These are phyloP conservation scores for Bryum argenteum DNA, from an alignment of 225 moss, liverwort and hornwort species.

Conservation along the genomic window DNA sequence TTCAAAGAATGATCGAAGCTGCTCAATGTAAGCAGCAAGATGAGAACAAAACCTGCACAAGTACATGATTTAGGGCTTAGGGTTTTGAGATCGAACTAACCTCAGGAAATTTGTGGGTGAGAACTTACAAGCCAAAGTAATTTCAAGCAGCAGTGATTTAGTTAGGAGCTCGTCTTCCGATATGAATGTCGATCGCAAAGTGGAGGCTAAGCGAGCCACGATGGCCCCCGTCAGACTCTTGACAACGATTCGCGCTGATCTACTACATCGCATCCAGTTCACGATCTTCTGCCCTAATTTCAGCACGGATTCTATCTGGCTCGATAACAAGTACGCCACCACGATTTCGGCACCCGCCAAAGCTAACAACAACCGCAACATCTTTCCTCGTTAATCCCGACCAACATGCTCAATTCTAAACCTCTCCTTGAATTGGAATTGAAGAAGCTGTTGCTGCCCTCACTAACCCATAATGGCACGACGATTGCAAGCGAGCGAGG, in stretches of 20 bases:
- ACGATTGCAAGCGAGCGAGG: too few species aligned
- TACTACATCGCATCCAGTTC: constrained; percentile 40
- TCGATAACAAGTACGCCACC: constrained; percentile 52
- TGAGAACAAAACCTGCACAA: constrained; percentile 67
- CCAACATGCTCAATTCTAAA: not conserved
- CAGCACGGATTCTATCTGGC: constrained; percentile 57
- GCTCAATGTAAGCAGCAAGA: constrained; percentile 61
- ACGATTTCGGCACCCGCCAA: constrained; percentile 43
- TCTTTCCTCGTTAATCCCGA: constrained; percentile 18
- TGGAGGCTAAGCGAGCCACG: constrained; percentile 64
- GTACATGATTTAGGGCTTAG: constrained; percentile 4
- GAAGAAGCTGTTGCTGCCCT: too few species aligned
- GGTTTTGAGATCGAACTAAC: constrained; percentile 6
- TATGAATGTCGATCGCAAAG: constrained; percentile 40
- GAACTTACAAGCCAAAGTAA: constrained; percentile 60
- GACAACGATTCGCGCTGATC: constrained; percentile 42
- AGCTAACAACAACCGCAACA: constrained; percentile 43
- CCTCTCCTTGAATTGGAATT: too few species aligned
- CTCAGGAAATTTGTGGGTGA: not conserved
- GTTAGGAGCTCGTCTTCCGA: constrained; percentile 41
- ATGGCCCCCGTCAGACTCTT: constrained; percentile 64
- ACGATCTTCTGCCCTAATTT: constrained; percentile 56
- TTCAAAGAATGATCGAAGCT: constrained; percentile 60
- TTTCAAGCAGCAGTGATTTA: constrained; percentile 62
- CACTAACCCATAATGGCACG: too few species aligned